phyloP scores from a whole-genome alignment of 2,329 filamentous ascomycete species.

The Sclerotinia sclerotiorum region DNA sequence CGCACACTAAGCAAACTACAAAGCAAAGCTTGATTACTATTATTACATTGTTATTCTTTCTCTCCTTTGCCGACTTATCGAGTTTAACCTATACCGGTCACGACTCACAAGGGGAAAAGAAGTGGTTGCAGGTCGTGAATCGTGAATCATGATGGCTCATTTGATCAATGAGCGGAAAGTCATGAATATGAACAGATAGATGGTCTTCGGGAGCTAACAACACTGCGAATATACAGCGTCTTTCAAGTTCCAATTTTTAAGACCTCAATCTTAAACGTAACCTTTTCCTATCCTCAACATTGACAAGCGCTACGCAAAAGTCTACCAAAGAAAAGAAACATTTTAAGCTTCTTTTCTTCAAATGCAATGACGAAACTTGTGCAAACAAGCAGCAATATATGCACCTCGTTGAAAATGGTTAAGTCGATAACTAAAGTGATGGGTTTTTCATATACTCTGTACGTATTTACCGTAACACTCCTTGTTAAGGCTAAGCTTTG shows the following conservation, averaged over 20 bases:
- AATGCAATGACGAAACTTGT: conserved; percentile 17
- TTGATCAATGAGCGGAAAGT: background rate
- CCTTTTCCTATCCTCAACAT: background rate
- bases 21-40: background rate
- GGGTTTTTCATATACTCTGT: background rate
- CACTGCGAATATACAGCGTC: background rate
- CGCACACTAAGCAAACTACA: background rate
- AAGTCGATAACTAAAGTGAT: conserved; percentile 13
- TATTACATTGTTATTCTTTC: background rate
- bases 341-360: conserved; percentile 8
- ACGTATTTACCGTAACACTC: background rate
- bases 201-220: background rate
- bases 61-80: background rate
- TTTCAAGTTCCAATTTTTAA: background rate
- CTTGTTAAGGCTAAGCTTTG: conserved; percentile 9
- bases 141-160: background rate
- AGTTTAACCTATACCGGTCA: background rate
- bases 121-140: background rate
- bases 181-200: background rate
- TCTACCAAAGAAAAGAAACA: background rate
- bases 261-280: background rate
- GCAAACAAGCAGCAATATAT: conserved; percentile 3
- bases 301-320: background rate
- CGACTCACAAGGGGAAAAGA: background rate
- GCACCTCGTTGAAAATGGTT: background rate